Percentiles rank a stretch among this genome's conserved stretches.
These are phyloP conservation scores for Austropuccinia psidii DNA, from an alignment of 1,284 basidiomycete species.

Conservation along the genomic window DNA sequence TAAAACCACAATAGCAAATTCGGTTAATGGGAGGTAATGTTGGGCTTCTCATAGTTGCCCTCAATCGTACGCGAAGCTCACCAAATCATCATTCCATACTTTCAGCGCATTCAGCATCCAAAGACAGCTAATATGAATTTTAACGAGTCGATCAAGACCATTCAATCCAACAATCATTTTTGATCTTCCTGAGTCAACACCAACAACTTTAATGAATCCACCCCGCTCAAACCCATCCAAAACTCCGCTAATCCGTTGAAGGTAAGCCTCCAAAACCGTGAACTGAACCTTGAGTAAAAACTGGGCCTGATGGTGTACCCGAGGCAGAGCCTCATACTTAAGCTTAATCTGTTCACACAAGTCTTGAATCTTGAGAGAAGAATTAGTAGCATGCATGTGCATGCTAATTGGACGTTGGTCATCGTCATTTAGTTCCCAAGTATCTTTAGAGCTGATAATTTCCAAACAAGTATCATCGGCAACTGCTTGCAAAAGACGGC, in stretches of 20 bases:
- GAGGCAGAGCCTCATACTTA: background rate
- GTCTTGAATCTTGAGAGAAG: slow-evolving; percentile 1
- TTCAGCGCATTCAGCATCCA: background rate
- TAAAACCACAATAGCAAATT: background rate
- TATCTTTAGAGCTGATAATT: background rate
- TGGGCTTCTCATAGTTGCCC: background rate
- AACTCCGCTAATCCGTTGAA: background rate
- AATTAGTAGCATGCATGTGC: background rate
- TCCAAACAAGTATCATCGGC: slow-evolving; percentile 12
- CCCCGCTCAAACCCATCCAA: slow-evolving; percentile 7
- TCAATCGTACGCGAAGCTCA: background rate
- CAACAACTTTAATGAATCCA: background rate
- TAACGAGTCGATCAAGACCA: slow-evolving; percentile 7
- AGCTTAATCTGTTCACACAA: slow-evolving; percentile 6
- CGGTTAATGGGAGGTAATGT: too few relatives aligned
- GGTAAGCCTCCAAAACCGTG: background rate
- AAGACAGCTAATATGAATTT: background rate
- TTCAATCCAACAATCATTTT: slow-evolving; percentile 1
- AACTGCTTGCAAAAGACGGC: background rate
- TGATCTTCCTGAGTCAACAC: background rate
- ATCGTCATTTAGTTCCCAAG: background rate
- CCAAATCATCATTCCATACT: slow-evolving; percentile 26
- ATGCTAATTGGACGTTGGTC: background rate
- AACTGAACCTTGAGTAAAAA: background rate
- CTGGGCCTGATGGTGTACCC: background rate